These are phyloP conservation scores for Rhizomucor pusillus DNA, from an alignment of 371 early-diverging fungal species.

Conservation along the genomic window DNA sequence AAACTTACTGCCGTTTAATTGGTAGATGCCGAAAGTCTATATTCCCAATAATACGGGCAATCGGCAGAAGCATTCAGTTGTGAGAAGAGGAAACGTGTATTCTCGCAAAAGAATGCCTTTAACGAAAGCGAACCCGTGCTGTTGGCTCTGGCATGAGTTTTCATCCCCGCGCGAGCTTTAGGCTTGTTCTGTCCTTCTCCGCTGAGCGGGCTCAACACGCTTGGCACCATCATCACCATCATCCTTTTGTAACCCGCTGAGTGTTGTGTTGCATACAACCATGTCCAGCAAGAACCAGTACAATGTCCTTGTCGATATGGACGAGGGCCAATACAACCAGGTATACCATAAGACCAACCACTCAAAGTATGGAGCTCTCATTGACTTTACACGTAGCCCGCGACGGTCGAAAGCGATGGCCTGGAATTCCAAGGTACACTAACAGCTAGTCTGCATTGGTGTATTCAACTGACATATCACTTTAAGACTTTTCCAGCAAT, in stretches of 20 bases:
- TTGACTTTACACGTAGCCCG: slow-evolving; percentile 25
- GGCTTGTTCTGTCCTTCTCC: too few species aligned
- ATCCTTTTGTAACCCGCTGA: too few species aligned
- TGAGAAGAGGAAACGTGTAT: not conserved
- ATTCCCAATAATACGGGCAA: slow-evolving; percentile 5
- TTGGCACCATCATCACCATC: too few species aligned
- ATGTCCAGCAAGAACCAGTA: slow-evolving; percentile 41
- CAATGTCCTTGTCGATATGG: slow-evolving; percentile 57
- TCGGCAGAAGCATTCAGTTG: slow-evolving; percentile 16
- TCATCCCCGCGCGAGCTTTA: too few species aligned
- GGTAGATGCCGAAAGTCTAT: too few species aligned
- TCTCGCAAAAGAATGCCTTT: not conserved
- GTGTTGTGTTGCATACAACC: too few species aligned
- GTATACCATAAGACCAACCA: slow-evolving; percentile 8
- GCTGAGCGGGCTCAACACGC: too few species aligned
- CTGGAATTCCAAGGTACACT: slow-evolving; percentile 48
- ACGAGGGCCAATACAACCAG: slow-evolving; percentile 35
- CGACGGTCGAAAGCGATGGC: slow-evolving; percentile 51
- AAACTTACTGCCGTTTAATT: not conserved
- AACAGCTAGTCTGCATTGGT: not conserved
- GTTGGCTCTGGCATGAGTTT: too few species aligned
- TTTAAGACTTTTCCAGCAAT: slow-evolving; percentile 17
- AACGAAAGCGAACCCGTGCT: too few species aligned
- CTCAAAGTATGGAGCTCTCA: not conserved
- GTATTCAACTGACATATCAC: not conserved